Percentiles rank a stretch among this genome's conserved stretches.
These are phyloP conservation scores for Aspergillaceae sp. DNA, from an alignment of 2,329 filamentous ascomycete genomes.

Conservation along the genomic window DNA sequence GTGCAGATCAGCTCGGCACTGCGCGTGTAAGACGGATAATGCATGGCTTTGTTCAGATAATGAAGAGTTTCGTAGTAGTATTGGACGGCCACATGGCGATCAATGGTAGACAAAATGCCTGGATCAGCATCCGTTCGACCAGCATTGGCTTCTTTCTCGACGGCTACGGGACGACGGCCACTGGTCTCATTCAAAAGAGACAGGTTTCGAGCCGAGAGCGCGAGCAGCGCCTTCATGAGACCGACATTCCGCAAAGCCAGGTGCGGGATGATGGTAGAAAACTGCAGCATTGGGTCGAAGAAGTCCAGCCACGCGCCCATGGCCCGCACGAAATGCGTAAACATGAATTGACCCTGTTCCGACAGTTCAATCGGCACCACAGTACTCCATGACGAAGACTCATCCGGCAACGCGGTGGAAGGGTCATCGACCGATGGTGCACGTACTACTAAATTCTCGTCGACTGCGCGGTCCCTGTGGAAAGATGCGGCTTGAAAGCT, in stretches of 20 bases:
- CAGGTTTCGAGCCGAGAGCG: conserved; percentile 46
- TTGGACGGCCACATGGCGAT: conserved; percentile 37
- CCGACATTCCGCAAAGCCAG: conserved; percentile 46
- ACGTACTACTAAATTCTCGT: conserved; percentile 7
- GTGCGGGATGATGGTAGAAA: conserved; percentile 30
- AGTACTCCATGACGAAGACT: conserved; percentile 9
- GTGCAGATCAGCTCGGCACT: conserved; percentile 53
- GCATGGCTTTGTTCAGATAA: conserved; percentile 53
- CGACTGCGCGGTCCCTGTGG: conserved; percentile 8
- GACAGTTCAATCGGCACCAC: conserved; percentile 6
- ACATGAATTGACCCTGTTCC: conserved; percentile 5
- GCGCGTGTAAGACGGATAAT: conserved; percentile 49
- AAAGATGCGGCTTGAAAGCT: conserved; percentile 15
- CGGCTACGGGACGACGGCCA: too few relatives aligned
- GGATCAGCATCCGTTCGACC: neutral
- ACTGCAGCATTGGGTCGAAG: conserved; percentile 35
- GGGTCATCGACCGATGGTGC: conserved; percentile 13
- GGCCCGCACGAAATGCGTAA: conserved; percentile 9
- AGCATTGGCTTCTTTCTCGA: neutral
- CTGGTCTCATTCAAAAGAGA: conserved; percentile 24
- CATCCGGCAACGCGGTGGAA: conserved; percentile 4
- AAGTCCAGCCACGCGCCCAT: conserved; percentile 36
- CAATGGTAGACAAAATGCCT: conserved; percentile 7
- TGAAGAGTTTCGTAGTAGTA: conserved; percentile 58
- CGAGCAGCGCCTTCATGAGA: conserved; percentile 50